Conservation (phyloP, 2,329 filamentous ascomycete species). For the Talaromyces sp. region DNA sequence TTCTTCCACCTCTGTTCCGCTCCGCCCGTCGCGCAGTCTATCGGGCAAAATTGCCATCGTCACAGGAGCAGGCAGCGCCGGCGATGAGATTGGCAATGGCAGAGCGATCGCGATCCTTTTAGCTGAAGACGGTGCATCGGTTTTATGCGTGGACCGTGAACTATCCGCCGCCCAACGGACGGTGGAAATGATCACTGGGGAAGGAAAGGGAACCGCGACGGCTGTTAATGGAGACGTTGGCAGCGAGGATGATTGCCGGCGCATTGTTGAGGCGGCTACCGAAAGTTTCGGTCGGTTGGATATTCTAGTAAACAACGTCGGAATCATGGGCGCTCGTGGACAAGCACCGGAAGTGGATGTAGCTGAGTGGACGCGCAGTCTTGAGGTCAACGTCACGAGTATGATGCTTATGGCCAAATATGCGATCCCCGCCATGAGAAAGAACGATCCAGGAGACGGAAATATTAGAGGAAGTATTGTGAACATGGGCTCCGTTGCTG, state of each 20-base stretch:
- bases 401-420: constrained; percentile 32
- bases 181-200: constrained; percentile 24
- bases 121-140: constrained; percentile 22
- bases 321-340: constrained; percentile 29
- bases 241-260: constrained; percentile 16
- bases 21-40: not conserved
- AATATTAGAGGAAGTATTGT: constrained; percentile 28
- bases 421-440: constrained; percentile 30
- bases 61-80: constrained; percentile 22
- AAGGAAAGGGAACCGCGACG: constrained; percentile 9
- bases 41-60: constrained; percentile 27
- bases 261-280: constrained; percentile 25
- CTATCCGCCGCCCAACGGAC: constrained; percentile 22
- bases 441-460: constrained; percentile 15
- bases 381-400: constrained; percentile 31
- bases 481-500: constrained; percentile 32
- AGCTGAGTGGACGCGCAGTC: constrained; percentile 24
- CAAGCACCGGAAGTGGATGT: constrained; percentile 25
- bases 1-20: not conserved
- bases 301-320: constrained; percentile 21
- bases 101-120: constrained; percentile 24
- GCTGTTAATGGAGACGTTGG: not conserved
- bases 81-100: constrained; percentile 24
- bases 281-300: constrained; percentile 9
- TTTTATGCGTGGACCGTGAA: constrained; percentile 22